Percentiles rank a stretch among this genome's conserved stretches.
Conservation (phyloP, 139 green algal species). For the Monoraphidium neglectum region DNA sequence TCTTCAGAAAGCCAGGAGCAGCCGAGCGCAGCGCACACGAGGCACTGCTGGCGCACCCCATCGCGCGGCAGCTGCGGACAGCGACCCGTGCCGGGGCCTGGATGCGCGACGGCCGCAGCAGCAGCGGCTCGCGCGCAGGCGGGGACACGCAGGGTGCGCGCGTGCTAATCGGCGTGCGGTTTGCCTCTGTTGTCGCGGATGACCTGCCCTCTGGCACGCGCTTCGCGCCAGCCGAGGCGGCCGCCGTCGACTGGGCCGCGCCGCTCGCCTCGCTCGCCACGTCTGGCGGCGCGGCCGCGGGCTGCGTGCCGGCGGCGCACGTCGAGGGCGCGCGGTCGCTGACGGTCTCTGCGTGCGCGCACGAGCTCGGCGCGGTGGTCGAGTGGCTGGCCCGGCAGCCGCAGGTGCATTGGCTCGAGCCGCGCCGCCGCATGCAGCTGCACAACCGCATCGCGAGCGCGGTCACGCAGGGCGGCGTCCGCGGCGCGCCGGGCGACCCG, state of each 20-base stretch:
- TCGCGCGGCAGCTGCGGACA: too few relatives aligned
- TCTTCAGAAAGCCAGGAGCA: too few relatives aligned
- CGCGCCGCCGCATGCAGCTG: constrained; percentile 23
- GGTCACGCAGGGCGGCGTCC: constrained; percentile 47
- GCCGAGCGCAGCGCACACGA: too few relatives aligned
- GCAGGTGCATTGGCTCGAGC: constrained; percentile 43
- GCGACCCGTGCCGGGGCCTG: too few relatives aligned
- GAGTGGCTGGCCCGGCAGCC: constrained; percentile 46
- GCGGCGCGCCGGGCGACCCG: neutral
- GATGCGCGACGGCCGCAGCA: too few relatives aligned
- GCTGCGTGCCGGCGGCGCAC: neutral
- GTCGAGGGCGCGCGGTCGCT: too few relatives aligned
- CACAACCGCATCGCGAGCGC: constrained; percentile 61
- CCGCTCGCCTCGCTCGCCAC: constrained; percentile 18
- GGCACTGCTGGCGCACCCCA: too few relatives aligned
- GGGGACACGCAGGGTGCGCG: too few relatives aligned
- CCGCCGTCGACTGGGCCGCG: constrained; percentile 36
- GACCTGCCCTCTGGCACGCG: too few relatives aligned
- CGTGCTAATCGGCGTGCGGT: too few relatives aligned
- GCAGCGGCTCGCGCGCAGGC: too few relatives aligned
- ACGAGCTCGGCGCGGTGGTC: constrained; percentile 27
- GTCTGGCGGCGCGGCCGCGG: neutral
- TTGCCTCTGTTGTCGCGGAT: too few relatives aligned
- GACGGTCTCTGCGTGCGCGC: neutral
- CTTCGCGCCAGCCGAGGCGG: constrained; percentile 33